Evolutionary conservation across 2,329 filamentous ascomycete genomes (phyloP).

Genomic region (Colletotrichum sp.): DNA sequence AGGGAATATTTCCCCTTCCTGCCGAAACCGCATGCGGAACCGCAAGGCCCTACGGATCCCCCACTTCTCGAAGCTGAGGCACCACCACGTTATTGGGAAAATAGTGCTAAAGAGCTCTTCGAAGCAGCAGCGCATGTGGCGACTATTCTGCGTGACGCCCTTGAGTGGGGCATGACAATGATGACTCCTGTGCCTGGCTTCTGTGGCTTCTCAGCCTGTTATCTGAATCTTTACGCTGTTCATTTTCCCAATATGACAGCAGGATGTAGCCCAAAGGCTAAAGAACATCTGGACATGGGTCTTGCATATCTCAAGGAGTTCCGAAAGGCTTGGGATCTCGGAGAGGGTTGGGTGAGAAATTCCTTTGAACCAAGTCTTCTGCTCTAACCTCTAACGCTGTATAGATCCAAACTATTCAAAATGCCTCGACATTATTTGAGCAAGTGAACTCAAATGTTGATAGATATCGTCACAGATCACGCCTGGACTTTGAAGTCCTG

Average conservation of each 20-base stretch:
- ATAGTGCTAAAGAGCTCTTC: neutral
- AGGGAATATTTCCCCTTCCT: neutral
- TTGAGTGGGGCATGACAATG: neutral
- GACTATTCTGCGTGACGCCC: neutral
- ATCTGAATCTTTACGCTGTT: neutral
- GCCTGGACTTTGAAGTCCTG: neutral
- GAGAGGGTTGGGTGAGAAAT: neutral
- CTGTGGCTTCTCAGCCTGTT: neutral
- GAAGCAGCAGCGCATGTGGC: neutral
- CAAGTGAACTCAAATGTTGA: neutral
- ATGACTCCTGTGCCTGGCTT: neutral
- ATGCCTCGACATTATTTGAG: neutral
- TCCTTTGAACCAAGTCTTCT: neutral
- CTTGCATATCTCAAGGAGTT: neutral
- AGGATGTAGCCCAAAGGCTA: neutral
- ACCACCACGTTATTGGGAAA: neutral
- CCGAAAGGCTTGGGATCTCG: neutral
- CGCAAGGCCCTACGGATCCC: neutral
- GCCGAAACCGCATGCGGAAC: neutral
- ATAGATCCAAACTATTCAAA: neutral
- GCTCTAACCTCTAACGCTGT: rapidly evolving
- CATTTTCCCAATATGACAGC: neutral
- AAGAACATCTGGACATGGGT: neutral
- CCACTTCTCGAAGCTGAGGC: neutral
- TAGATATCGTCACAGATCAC: neutral